These are phyloP conservation scores for Capsicum chinense DNA, from an alignment of 257 asterid genomes.

Conservation along the genomic window DNA sequence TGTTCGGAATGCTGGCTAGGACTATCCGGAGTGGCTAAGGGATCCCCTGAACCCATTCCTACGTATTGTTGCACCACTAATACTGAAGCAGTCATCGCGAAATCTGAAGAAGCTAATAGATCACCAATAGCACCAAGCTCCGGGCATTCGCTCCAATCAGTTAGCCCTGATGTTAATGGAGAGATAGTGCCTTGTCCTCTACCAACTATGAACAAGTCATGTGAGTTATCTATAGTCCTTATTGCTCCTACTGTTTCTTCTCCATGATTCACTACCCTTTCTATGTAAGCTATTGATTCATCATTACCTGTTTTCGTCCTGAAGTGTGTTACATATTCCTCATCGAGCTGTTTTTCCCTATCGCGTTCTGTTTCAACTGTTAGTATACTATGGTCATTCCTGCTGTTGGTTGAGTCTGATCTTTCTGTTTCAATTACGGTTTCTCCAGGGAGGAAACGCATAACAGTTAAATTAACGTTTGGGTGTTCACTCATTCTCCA, in stretches of 20 bases:
- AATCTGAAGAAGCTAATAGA: constrained; percentile 84
- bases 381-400: constrained; percentile 40
- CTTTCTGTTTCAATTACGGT: constrained; percentile 24
- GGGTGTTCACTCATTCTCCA: constrained; percentile 81
- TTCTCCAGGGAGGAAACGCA: constrained; percentile 62
- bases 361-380: constrained; percentile 52
- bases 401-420: neutral
- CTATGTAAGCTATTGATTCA: constrained; percentile 48
- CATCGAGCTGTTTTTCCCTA: constrained; percentile 63
- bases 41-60: constrained; percentile 60
- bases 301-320: constrained; percentile 49
- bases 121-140: constrained; percentile 96
- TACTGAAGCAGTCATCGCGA: constrained; percentile 74
- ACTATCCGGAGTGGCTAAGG: constrained; percentile 50
- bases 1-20: constrained; percentile 45
- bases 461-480: constrained; percentile 55
- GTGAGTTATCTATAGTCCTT: constrained; percentile 58
- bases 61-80: constrained; percentile 85
- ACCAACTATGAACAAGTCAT: constrained; percentile 80
- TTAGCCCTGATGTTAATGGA: constrained; percentile 80
- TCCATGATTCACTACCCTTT: constrained; percentile 71
- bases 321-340: constrained; percentile 63
- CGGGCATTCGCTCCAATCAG: constrained; percentile 98
- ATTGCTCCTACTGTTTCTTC: constrained; percentile 86
- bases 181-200: constrained; percentile 72